phyloP scores from a whole-genome alignment of 2,329 filamentous ascomycete genomes.

The Beauveria rudraprayagi region DNA sequence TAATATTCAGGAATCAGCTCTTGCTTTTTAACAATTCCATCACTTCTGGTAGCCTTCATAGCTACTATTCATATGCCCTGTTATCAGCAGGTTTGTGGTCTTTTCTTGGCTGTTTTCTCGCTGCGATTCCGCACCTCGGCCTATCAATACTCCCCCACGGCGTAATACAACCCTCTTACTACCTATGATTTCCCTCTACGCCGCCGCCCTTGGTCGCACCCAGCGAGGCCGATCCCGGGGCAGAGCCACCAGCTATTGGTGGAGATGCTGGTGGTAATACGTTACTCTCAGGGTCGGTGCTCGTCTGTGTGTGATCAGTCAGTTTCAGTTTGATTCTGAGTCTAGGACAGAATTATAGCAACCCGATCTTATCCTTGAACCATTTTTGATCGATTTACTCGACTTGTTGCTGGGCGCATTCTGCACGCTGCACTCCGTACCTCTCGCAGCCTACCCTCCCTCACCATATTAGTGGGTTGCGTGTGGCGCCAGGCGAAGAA shows the following conservation, averaged over 20 bases:
- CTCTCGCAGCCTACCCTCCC: neutral
- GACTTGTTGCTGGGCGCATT: no score
- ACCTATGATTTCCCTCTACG: neutral
- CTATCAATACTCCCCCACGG: neutral
- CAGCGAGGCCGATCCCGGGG: conserved; percentile 8
- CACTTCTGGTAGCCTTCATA: no score
- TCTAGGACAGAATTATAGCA: no score
- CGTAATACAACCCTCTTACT: neutral
- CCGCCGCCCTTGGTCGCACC: neutral
- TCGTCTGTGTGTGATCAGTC: neutral
- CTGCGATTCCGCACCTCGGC: neutral
- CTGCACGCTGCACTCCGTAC: no score
- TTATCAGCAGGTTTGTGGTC: neutral
- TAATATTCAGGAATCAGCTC: neutral
- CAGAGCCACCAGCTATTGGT: neutral
- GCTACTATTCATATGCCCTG: neutral
- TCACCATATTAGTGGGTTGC: neutral
- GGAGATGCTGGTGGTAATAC: neutral
- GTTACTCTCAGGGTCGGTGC: neutral
- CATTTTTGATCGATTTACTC: no score
- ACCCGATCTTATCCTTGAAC: no score
- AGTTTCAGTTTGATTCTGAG: no score
- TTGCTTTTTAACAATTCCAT: neutral
- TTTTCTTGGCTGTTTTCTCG: no score
- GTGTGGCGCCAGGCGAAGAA: neutral